A percentile compares a stretch with the other conserved stretches of the same genome.
Evolutionary conservation across 225 moss, liverwort and hornwort genomes (phyloP).

Genomic region (Takakia lepidozioides): DNA sequence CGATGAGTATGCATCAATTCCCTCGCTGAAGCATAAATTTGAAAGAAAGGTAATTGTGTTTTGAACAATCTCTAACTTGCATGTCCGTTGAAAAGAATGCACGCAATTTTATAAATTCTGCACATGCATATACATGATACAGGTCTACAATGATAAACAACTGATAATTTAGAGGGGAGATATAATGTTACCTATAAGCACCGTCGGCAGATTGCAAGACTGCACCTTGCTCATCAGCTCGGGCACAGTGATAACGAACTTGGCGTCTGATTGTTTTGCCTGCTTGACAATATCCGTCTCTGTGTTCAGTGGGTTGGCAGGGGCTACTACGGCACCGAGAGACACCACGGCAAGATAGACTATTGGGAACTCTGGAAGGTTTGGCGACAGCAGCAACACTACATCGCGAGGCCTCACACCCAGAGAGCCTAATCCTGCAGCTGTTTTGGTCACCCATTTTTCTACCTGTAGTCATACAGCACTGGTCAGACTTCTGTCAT

Average conservation of each 20-base stretch:
- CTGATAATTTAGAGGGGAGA: too few species aligned
- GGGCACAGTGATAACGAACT: conserved; percentile 28
- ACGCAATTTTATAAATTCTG: too few species aligned
- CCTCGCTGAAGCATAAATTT: too few species aligned
- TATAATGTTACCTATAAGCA: conserved; percentile 39
- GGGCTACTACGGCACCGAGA: conserved; percentile 26
- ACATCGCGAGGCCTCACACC: conserved; percentile 36
- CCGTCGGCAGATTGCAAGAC: conserved; percentile 14
- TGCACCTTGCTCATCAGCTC: conserved; percentile 23
- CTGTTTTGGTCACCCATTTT: conserved; percentile 25
- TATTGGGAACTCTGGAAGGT: conserved; percentile 27
- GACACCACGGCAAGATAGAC: conserved; percentile 35
- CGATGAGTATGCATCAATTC: too few species aligned
- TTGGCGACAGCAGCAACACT: conserved; percentile 30
- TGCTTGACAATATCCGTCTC: conserved; percentile 20
- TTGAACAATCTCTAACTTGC: conserved; percentile 7
- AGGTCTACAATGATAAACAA: too few species aligned
- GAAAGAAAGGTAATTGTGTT: background rate
- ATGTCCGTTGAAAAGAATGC: too few species aligned
- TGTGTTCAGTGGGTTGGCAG: conserved; percentile 24
- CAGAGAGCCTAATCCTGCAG: conserved; percentile 13
- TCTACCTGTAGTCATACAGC: conserved; percentile 32
- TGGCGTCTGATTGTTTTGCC: conserved; percentile 11
- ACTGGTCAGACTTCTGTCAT: too few species aligned
- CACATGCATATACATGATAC: too few species aligned